Evolutionary conservation across 352 stramenopile genomes (phyloP), one percentile per base, ranked within the genome.

Genomic region (Saprolegnia parasitica): DNA sequence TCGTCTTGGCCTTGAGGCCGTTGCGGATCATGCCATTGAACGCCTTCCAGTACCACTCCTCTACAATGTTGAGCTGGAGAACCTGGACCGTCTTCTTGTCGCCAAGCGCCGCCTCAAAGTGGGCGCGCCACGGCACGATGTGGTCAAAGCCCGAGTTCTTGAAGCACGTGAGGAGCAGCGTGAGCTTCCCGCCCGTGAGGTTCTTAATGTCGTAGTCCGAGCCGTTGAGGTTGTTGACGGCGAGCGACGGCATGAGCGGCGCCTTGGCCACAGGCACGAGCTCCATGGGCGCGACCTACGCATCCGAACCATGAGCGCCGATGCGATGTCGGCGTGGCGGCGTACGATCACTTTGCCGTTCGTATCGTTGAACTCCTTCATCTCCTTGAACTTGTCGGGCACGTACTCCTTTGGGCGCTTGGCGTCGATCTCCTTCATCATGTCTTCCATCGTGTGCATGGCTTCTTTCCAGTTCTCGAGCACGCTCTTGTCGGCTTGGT

Each of bases 21-120:
- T 72, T 74, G 20, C 77, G 78, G 65, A 95, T 95, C 37, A 82
- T 89, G 0, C 76, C 71, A 26, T 84, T 78, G 54, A 95, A 80
- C 23, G 91, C 71, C 75, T 91, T 91, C 80, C 93, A 91, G 77
- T 95, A 95, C 87, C 87, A 95, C 66, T 95, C 87, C 65, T 95
- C 87, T 23, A 95, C 90, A 72, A 95, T 86, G 67, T 90, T 92
- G 61, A 95, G 76, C 65, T 81, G 84, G 24, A 89, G 56, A 1
- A 85, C 80, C 72, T 91, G 85, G 55, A 90, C 78, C 55, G 71
- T 72, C 29, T 76, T 47, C 15, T 67, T 56, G 16, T 74, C 57
- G 21, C 46, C 73, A 65, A 91, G 84, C 26, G 77, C 74, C 0
- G 75, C 63, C 18, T 78, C 47, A 66, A 93, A 95, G 13, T 81